Conservation (phyloP, 2,329 filamentous ascomycete genomes). For the Neonectria faginata region DNA sequence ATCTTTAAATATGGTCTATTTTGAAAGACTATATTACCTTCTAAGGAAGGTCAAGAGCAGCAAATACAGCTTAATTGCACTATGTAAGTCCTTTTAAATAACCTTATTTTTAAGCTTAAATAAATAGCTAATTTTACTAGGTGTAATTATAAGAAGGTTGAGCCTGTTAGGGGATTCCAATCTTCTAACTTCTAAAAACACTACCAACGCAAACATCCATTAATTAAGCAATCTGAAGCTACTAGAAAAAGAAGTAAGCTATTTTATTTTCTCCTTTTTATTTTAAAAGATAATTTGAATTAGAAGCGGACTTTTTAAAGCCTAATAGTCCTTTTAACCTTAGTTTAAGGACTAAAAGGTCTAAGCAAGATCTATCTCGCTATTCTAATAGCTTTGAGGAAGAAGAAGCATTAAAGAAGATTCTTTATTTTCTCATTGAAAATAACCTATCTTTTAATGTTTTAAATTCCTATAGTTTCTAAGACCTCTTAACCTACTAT, state of each 20-base stretch:
- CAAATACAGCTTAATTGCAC: background rate
- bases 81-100: background rate
- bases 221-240: conserved; percentile 1
- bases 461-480: conserved; percentile 1
- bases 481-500: conserved; percentile 7
- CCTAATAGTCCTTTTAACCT: background rate
- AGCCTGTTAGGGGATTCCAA: background rate
- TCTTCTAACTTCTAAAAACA: background rate
- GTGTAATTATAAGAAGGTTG: background rate
- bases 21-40: background rate
- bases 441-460: conserved; percentile 8
- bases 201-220: background rate
- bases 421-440: conserved; percentile 2
- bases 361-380: background rate
- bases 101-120: background rate
- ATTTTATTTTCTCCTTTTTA: background rate
- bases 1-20: background rate
- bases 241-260: background rate
- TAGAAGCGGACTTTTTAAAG: background rate
- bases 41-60: background rate
- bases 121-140: background rate
- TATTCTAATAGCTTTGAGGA: conserved; percentile 1
- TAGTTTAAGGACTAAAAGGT: background rate
- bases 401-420: too few relatives aligned
- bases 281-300: background rate